Conservation (phyloP, 192 early-diverging fungal genomes). For the Coemansia sp. region DNA sequence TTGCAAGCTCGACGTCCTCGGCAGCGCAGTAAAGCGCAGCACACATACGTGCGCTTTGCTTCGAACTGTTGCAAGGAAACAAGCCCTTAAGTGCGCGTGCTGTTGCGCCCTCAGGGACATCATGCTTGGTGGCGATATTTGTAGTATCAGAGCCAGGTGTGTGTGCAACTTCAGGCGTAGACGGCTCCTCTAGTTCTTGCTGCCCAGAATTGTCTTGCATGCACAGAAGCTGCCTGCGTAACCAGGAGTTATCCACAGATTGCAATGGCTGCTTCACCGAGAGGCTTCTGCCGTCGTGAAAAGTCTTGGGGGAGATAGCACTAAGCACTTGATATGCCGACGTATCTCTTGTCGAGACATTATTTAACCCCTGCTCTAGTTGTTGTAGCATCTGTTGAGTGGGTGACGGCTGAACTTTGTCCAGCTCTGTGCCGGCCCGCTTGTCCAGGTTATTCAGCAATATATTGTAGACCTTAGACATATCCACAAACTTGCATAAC, state of each 20-base stretch:
- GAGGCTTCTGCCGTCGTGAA: neutral
- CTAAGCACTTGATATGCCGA: constrained; percentile 12
- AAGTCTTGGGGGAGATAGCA: neutral
- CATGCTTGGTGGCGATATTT: neutral
- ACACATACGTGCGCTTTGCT: neutral
- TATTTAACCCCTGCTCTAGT: neutral
- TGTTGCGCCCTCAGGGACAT: neutral
- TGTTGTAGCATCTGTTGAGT: neutral
- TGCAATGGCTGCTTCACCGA: neutral
- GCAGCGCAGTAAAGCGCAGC: constrained; percentile 9
- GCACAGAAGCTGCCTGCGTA: neutral
- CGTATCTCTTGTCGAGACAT: neutral
- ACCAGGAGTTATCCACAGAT: no score
- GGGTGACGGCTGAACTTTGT: neutral
- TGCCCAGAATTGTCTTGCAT: neutral
- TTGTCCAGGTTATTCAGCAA: neutral
- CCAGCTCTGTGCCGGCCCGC: neutral
- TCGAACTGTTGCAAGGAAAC: neutral
- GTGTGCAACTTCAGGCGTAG: neutral
- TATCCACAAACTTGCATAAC: constrained; percentile 27
- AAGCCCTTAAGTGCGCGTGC: constrained; percentile 5
- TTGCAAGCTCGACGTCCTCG: constrained; percentile 20
- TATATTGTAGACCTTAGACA: constrained; percentile 15
- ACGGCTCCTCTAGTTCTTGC: neutral
- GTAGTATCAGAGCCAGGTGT: neutral